Base-by-base conservation (phyloP, 108 stramenopile species). In the Cyclotella atomus region DNA sequence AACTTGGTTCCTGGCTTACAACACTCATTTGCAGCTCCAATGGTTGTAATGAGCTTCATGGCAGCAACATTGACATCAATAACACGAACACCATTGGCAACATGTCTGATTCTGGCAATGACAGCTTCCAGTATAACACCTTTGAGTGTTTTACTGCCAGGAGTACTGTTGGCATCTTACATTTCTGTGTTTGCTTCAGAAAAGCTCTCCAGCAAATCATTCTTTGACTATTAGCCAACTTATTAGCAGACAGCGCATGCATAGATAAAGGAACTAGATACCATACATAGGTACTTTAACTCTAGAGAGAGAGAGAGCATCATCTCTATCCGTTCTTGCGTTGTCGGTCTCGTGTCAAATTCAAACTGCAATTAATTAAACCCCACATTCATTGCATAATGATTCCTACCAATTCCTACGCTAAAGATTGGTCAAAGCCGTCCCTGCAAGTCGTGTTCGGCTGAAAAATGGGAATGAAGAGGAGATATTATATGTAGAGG, bases 51-150 rank as follows among this genome's bases (percentile, higher is more conserved):
- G 85, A 74, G 82, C 61, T 68, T 84, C 19, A 89, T 89, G 88
- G 85, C 83, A 29, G 71, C 88, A 34, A 79, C 80, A 3, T 81
- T 87, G 43, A 87, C 88, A 1, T 81, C 84, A 41, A 87, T 83
- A 23, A 89, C 88, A 12, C 44, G 88, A 20, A 89, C 88, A 15
- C 88, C 88, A 2, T 52, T 87, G 65, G 86, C 85, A 47, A 86
- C 82, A 27, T 81, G 72, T 16, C 76, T 89, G 45, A 87, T 89
- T 36, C 59, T 89, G 76, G 74, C 80, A 21, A 65, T 89, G 34
- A 72, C 86, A 17, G 86, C 88, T 41, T 84, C 86, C 2, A 75
- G 80, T 1, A 60, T 29, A 9, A 89, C 84, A 20, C 73, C 73
- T n/a, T 63, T 89, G 59, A 84, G 85, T 47, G 68, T 74, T 17